Conservation (phyloP, 2,329 filamentous ascomycete genomes). For the Penicillium sp. region DNA sequence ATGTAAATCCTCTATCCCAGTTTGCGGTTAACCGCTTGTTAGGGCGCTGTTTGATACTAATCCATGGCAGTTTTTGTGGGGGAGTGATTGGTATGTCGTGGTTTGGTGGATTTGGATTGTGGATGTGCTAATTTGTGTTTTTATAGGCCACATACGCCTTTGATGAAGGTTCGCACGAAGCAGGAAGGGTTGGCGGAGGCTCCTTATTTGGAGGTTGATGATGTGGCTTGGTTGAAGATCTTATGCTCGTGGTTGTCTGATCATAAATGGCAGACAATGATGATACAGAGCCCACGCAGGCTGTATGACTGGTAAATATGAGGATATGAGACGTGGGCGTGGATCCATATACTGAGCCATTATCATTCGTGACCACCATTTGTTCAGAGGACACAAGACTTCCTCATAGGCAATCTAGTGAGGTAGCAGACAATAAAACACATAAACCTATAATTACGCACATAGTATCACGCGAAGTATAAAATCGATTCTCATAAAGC, state of each 20-base stretch:
- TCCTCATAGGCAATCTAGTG: too few species aligned
- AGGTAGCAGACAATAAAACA: too few species aligned
- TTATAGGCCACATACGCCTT: constrained; percentile 41
- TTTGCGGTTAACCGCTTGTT: constrained; percentile 5
- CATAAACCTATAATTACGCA: too few species aligned
- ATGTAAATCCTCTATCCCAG: too few species aligned
- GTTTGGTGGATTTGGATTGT: neutral
- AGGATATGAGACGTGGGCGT: neutral
- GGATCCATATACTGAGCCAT: too few species aligned
- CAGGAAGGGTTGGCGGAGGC: constrained; percentile 41
- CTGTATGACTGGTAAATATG: constrained; percentile 28
- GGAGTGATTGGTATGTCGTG: constrained; percentile 40
- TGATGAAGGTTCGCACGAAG: constrained; percentile 41
- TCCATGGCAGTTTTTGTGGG: constrained; percentile 39
- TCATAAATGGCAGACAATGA: constrained; percentile 28
- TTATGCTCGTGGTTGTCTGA: constrained; percentile 30
- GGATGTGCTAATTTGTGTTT: neutral
- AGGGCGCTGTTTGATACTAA: constrained; percentile 30
- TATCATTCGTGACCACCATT: too few species aligned
- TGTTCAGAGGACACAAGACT: too few species aligned
- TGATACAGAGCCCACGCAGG: constrained; percentile 26
- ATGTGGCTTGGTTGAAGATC: constrained; percentile 32
- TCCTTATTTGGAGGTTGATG: constrained; percentile 30
- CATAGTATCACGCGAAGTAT: too few species aligned
- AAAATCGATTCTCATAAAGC: too few species aligned